phyloP scores from a whole-genome alignment of 257 asterid genomes.

The Solanum phureja region DNA sequence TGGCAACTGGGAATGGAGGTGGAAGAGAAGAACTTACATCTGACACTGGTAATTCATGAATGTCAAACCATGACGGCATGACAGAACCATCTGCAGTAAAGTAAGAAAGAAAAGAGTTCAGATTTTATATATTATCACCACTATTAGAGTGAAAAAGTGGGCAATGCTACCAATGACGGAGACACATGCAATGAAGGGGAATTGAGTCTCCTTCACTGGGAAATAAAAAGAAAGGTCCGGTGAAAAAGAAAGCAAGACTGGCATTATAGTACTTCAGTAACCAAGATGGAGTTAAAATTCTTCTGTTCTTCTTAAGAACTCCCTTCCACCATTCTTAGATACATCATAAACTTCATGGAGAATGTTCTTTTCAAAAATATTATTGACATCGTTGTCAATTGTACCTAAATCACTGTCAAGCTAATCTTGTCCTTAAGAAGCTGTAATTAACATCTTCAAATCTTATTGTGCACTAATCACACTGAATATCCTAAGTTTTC shows the following conservation, averaged over 20 bases:
- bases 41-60: constrained; percentile 84
- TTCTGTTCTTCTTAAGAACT: not conserved
- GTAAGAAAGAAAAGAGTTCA: not conserved
- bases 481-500: not conserved
- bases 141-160: not conserved
- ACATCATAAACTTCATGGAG: not conserved
- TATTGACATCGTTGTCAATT: not conserved
- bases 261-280: not conserved
- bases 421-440: not conserved
- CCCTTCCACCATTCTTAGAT: not conserved
- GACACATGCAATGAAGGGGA: not conserved
- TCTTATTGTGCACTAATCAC: not conserved
- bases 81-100: constrained; percentile 68
- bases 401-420: not conserved
- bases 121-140: not conserved
- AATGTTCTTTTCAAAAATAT: not conserved
- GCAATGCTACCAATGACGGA: not conserved
- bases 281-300: not conserved
- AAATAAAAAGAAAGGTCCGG: not conserved
- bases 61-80: constrained; percentile 98
- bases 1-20: not conserved
- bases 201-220: not conserved
- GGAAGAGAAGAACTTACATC: constrained; percentile 49
- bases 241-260: not conserved
- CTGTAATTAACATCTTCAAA: not conserved